Evolutionary conservation across 192 early-diverging fungal species (phyloP).

Genomic region (Mortierella antarctica): DNA sequence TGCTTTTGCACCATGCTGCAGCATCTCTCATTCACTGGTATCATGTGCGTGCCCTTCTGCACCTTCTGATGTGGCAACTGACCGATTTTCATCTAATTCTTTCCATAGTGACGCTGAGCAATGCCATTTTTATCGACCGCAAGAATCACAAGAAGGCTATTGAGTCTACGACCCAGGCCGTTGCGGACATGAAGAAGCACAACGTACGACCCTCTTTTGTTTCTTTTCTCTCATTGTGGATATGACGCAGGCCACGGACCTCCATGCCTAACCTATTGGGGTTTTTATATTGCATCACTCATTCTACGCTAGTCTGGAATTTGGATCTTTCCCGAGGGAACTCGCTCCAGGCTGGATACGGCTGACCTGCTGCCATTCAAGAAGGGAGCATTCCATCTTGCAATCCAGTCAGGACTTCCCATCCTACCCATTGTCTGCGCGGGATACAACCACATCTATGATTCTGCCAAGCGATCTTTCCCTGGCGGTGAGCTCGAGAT

Average conservation of each 20-base stretch:
- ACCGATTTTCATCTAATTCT: not conserved
- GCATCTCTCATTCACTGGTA: no score
- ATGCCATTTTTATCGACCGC: constrained; percentile 90
- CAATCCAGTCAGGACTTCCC: constrained; percentile 85
- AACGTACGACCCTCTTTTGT: constrained; percentile 58
- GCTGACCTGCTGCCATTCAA: constrained; percentile 90
- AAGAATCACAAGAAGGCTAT: constrained; percentile 82
- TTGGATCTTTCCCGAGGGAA: constrained; percentile 94
- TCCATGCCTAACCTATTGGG: not conserved
- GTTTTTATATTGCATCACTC: not conserved
- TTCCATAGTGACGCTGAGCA: constrained; percentile 73
- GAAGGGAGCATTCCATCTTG: constrained; percentile 96
- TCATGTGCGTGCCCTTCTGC: no score
- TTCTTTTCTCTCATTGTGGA: not conserved
- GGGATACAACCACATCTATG: constrained; percentile 71
- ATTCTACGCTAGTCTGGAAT: constrained; percentile 65
- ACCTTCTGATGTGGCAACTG: no score
- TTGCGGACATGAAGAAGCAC: constrained; percentile 76
- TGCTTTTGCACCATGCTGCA: no score
- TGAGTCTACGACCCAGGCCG: constrained; percentile 80
- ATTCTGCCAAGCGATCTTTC: constrained; percentile 63
- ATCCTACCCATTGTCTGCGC: constrained; percentile 90
- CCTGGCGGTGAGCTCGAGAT: constrained; percentile 64
- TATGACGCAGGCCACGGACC: not conserved
- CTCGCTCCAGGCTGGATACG: constrained; percentile 77